A percentile compares a stretch with the other conserved stretches of the same genome.
These are phyloP conservation scores for Microthlaspi erraticum DNA, from an alignment of 345 rosid species.

Conservation along the genomic window DNA sequence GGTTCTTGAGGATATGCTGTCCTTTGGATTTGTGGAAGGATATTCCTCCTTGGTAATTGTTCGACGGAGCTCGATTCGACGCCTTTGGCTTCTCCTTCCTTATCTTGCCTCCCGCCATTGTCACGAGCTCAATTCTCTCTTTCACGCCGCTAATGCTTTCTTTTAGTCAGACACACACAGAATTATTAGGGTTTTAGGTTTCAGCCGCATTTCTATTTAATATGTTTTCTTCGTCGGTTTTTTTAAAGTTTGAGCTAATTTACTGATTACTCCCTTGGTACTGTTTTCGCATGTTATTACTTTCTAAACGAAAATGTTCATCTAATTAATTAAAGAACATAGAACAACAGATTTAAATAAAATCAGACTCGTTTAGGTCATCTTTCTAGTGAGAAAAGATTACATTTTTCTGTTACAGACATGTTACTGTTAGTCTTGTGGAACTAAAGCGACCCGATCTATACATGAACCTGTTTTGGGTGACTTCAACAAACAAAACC, in stretches of 20 bases:
- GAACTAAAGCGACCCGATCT: constrained; percentile 18
- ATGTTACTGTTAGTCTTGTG: constrained; percentile 26
- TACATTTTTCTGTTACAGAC: constrained; percentile 19
- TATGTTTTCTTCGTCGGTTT: too few relatives aligned
- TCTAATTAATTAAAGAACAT: too few relatives aligned
- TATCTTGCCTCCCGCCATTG: constrained; percentile 87
- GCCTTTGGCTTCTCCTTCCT: constrained; percentile 69
- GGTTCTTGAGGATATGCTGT: constrained; percentile 89
- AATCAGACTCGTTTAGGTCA: constrained; percentile 6
- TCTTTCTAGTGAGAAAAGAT: constrained; percentile 26
- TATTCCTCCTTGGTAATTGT: constrained; percentile 82
- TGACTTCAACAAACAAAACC: constrained; percentile 13
- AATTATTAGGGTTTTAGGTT: constrained; percentile 13
- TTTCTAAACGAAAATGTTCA: not conserved
- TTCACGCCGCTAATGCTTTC: constrained; percentile 3
- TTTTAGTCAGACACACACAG: not conserved
- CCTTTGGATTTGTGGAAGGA: constrained; percentile 91
- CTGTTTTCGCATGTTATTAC: not conserved
- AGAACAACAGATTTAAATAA: not conserved
- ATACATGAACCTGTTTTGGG: constrained; percentile 31
- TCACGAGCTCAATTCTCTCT: not conserved
- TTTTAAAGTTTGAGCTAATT: too few relatives aligned
- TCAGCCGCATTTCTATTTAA: constrained; percentile 11
- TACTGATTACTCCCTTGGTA: too few relatives aligned
- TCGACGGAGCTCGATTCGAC: constrained; percentile 55